Evolutionary conservation across 163 green algal species (phyloP).

Genomic region (Picocystis sp.): DNA sequence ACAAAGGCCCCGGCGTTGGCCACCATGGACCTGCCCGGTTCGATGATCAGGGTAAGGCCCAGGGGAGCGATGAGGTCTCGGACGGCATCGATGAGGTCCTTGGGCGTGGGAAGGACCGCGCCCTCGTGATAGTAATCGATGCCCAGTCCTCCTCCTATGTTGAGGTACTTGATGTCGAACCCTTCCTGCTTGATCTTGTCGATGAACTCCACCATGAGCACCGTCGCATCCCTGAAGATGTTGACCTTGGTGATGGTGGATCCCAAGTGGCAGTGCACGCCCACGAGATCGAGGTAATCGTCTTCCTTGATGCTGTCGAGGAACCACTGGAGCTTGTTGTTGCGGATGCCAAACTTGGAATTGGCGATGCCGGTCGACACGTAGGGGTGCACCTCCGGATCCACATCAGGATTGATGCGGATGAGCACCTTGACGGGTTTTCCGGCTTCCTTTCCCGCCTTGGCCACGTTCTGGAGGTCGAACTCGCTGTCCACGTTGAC

Average conservation of each 20-base stretch:
- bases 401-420: constrained; percentile 94
- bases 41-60: constrained; percentile 84
- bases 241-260: constrained; percentile 91
- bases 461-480: constrained; percentile 72
- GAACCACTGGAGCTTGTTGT: constrained; percentile 81
- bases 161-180: constrained; percentile 82
- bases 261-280: constrained; percentile 89
- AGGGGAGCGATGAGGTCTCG: constrained; percentile 22
- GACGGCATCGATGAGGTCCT: constrained; percentile 88
- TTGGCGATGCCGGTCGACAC: constrained; percentile 88
- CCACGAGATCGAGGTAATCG: constrained; percentile 63
- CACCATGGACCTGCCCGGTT: constrained; percentile 85
- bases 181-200: constrained; percentile 72
- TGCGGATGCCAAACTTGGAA: constrained; percentile 97
- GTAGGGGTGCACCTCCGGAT: constrained; percentile 91
- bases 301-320: constrained; percentile 70
- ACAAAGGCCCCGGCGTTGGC: constrained; percentile 62
- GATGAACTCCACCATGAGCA: constrained; percentile 84
- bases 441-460: constrained; percentile 20
- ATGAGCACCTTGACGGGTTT: constrained; percentile 70
- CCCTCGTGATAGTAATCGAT: constrained; percentile 80
- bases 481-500: constrained; percentile 96
- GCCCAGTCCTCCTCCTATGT: constrained; percentile 92
- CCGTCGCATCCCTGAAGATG: constrained; percentile 76
- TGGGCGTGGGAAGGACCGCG: constrained; percentile 58